Percentiles rank a stretch among this genome's conserved stretches.
These are phyloP conservation scores for Phaseolus coccineus DNA, from an alignment of 331 rosid genomes.

Conservation along the genomic window DNA sequence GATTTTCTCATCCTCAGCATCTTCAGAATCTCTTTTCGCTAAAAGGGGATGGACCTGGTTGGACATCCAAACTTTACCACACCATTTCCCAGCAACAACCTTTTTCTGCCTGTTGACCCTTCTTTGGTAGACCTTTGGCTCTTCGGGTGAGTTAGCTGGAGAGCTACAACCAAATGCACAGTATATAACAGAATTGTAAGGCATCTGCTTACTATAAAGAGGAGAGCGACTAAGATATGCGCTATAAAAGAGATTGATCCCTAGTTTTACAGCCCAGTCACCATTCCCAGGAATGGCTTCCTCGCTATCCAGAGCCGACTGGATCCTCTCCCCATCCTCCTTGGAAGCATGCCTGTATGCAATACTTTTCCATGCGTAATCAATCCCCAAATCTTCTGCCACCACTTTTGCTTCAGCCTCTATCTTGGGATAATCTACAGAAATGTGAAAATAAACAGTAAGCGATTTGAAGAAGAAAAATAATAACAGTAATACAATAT, in stretches of 20 bases:
- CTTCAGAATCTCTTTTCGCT: slow-evolving; percentile 64
- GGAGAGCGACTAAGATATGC: slow-evolving; percentile 90
- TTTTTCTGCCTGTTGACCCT: slow-evolving; percentile 72
- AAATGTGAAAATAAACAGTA: slow-evolving; percentile 38
- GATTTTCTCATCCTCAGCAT: slow-evolving; percentile 58
- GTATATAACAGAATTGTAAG: slow-evolving; percentile 90
- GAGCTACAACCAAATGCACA: slow-evolving; percentile 82
- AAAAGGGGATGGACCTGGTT: slow-evolving; percentile 88
- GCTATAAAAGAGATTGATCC: slow-evolving; percentile 92
- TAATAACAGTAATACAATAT: slow-evolving; percentile 33
- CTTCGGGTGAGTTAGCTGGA: slow-evolving; percentile 57
- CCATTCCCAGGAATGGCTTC: slow-evolving; percentile 85
- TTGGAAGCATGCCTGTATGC: slow-evolving; percentile 65
- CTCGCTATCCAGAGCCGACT: slow-evolving; percentile 82
- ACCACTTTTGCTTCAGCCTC: slow-evolving; percentile 81
- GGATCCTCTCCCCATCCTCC: slow-evolving; percentile 80
- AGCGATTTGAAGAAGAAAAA: slow-evolving; percentile 33
- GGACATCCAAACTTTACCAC: slow-evolving; percentile 98
- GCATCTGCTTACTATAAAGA: slow-evolving; percentile 96
- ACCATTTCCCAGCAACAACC: slow-evolving; percentile 94
- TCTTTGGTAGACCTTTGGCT: slow-evolving; percentile 70
- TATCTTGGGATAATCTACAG: slow-evolving; percentile 84
- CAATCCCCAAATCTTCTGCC: slow-evolving; percentile 75
- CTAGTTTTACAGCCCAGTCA: slow-evolving; percentile 96
- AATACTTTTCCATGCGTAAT: slow-evolving; percentile 63